Base-by-base conservation (phyloP, 345 rosid species). In the Draba incana region DNA sequence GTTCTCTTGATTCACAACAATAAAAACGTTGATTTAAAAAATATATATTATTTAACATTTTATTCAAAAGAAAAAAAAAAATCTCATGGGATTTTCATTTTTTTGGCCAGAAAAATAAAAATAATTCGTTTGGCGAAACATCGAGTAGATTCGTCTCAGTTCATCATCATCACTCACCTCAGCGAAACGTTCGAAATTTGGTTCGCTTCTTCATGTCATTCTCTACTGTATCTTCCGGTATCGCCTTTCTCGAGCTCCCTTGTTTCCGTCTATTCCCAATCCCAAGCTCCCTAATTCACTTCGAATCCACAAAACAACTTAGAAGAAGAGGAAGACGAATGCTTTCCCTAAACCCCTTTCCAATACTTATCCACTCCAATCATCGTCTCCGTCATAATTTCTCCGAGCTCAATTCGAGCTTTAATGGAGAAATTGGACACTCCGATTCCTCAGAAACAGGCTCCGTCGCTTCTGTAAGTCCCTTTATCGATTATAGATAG, bases 391-490 rank as follows among this genome's bases (percentile, higher is more conserved):
- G 44, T 53, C 64, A 30, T 55, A 46, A 57, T 53, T 50, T 55
- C 28, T 78, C 59, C 33, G 48, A 64, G 16, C 78, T 71, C 75
- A 71, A 44, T 2, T 49, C 77, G 5, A 62, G 15, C 61, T 67
- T 77, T 41, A 15, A 16, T 43, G 85, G 69, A 49, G 89, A 75
- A 33, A 66, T 66, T 51, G 82, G 79, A 47, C 61, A 79, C 41
- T n/a, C 72, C 56, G 78, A 77, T 54, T 57, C 79, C 64, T 48
- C 77, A 16, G 71, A 76, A 1, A 79, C 30, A 41, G 75, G 74
- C 35, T 70, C 85, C 5, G 48, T 77, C 58, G 49, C 83, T 59
- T 68, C 82, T 78, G 93, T 92, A 82, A 84, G 87, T 69, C 55
- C 24, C 48, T 64, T 25, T 14, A n/a, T 47, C 15, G 16, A 46